These are phyloP conservation scores for Floccularia luteovirens DNA, from an alignment of 768 basidiomycete genomes.

Conservation along the genomic window DNA sequence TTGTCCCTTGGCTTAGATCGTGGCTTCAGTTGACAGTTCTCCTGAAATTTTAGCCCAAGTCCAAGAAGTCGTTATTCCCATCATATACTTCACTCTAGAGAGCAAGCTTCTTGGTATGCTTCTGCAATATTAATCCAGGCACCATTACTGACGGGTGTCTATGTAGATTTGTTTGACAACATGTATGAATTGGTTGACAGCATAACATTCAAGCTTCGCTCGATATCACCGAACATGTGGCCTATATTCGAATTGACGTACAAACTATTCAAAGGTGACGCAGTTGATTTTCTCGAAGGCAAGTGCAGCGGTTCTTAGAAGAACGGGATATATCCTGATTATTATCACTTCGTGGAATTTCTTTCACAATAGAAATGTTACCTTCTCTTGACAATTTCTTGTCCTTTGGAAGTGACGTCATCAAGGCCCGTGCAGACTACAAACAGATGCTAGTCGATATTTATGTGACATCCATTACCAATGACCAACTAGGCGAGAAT, in stretches of 20 bases:
- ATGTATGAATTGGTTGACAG: slow-evolving; percentile 82
- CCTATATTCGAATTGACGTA: slow-evolving; percentile 80
- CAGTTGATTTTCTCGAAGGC: slow-evolving; percentile 86
- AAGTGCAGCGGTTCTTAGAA: slow-evolving; percentile 14
- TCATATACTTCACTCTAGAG: slow-evolving; percentile 71
- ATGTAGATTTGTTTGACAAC: slow-evolving; percentile 75
- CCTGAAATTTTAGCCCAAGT: slow-evolving; percentile 72
- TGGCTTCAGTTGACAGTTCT: slow-evolving; percentile 65
- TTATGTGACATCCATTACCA: slow-evolving; percentile 67
- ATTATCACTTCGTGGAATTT: not conserved
- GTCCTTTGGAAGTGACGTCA: slow-evolving; percentile 71
- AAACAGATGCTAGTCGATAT: slow-evolving; percentile 77
- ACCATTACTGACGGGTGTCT: slow-evolving; percentile 2
- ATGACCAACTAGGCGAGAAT: slow-evolving; percentile 69
- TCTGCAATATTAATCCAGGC: not conserved
- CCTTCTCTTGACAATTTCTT: slow-evolving; percentile 86
- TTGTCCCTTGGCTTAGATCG: slow-evolving; percentile 43
- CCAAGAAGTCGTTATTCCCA: slow-evolving; percentile 75
- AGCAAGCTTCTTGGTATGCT: slow-evolving; percentile 65
- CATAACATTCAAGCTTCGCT: slow-evolving; percentile 73
- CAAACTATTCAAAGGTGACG: slow-evolving; percentile 74
- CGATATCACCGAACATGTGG: slow-evolving; percentile 82
- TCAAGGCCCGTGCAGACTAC: slow-evolving; percentile 70
- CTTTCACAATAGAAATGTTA: slow-evolving; percentile 63
- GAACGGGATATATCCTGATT: slow-evolving; percentile 3